Base-by-base conservation (phyloP, 2,329 filamentous ascomycete species). In the Chaetothyriales sp. region DNA sequence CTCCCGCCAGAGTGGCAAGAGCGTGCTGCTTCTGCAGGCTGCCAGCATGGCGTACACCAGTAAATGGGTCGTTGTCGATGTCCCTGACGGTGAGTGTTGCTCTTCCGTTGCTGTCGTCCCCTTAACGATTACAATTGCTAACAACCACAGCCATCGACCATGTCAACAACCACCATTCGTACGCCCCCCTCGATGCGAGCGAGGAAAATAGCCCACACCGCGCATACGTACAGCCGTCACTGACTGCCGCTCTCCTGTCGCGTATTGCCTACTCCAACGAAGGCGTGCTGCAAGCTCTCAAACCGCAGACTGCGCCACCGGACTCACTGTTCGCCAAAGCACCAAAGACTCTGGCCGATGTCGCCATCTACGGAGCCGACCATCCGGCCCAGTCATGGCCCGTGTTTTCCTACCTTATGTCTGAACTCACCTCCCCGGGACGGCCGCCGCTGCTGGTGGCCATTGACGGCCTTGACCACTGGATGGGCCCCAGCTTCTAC, bases 21-120 rank as follows among this genome's bases (percentile, higher is more conserved):
- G 85, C 65, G 79, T 92, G 60, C 70, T 94, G 61, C 67, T 93
- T 61, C 72, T 95, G 45, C 89, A 96, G 70, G 84, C 84, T 42
- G 79, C 93, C 76, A 73, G 84, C 18, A 82, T 89, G 67, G 90
- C 80, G 1, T 81, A 90, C 58, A 65, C 89, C 62, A 86, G 87
- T 65, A 77, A 84, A 25, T 96, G 89, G 87, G 75, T 95, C 44
- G 88, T 96, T 46, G 75, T 98, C 52, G 83, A 86, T 62, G 76
- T 96, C 48, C 89, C 92, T 39, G 88, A 98, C 70, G 84, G 89
- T 93, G 73, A 61, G 74, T 62, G 3, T n/a, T 42, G 25, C 18
- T 36, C 45, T 28, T 28, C 36, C 48, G 36, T 42, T 56, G 62
- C 50, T 25, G 22, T 64, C 49, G 46, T 20, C n/a, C 32, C 32